phyloP scores from a whole-genome alignment of 2,329 filamentous ascomycete species.

The Fusarium guadeloupense region DNA sequence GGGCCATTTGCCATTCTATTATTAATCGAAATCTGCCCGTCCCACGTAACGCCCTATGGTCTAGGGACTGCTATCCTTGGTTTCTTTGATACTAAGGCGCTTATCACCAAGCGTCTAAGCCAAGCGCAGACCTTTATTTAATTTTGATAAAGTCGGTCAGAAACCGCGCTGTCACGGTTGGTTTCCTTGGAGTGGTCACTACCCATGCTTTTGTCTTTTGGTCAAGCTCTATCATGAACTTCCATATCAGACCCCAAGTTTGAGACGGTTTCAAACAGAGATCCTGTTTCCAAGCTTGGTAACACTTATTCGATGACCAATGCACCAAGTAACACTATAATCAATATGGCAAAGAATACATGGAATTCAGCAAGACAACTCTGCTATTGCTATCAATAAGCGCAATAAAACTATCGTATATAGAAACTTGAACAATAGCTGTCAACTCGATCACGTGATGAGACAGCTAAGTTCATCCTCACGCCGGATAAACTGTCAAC shows the following conservation, averaged over 20 bases:
- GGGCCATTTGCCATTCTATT: slow-evolving; percentile 21
- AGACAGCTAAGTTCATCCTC: slow-evolving; percentile 10
- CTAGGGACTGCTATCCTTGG: slow-evolving; percentile 7
- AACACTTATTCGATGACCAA: no score
- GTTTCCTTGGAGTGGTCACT: slow-evolving; percentile 1
- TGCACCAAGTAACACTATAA: neutral
- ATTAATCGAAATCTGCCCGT: slow-evolving; percentile 26
- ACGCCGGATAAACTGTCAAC: slow-evolving; percentile 26
- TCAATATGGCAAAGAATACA: neutral
- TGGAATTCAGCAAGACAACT: neutral
- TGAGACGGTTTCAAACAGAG: no score
- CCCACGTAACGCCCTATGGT: slow-evolving; percentile 23
- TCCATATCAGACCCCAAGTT: no score
- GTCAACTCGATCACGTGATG: neutral
- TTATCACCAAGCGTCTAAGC: neutral
- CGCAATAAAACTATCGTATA: no score
- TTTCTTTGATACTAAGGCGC: neutral
- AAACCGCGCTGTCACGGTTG: slow-evolving; percentile 8
- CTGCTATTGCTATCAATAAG: no score
- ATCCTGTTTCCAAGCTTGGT: no score
- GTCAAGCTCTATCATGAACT: slow-evolving; percentile 3
- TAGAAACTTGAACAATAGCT: neutral
- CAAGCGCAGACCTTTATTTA: neutral
- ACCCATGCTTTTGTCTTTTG: slow-evolving; percentile 1
- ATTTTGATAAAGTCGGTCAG: neutral